A percentile compares a stretch with the other conserved stretches of the same genome.
These are phyloP conservation scores for Exophiala spinifera DNA, from an alignment of 2,329 filamentous ascomycete genomes.

Conservation along the genomic window DNA sequence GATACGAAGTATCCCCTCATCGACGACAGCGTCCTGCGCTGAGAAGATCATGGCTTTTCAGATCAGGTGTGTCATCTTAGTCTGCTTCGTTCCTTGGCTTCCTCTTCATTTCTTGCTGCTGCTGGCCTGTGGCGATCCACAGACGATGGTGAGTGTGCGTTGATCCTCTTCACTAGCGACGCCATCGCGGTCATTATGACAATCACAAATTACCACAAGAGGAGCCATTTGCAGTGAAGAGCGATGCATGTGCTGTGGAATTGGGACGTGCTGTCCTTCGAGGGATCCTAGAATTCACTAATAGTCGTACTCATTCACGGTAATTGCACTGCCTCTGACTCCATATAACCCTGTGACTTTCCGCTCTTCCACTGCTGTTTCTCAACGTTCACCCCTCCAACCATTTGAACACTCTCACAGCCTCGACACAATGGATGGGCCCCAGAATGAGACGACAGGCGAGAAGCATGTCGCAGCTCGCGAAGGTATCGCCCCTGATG, in stretches of 20 bases:
- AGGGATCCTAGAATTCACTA: not conserved
- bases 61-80: no score
- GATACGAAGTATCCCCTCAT: no score
- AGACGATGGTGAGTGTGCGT: not conserved
- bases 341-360: not conserved
- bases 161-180: not conserved
- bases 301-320: no score
- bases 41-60: no score
- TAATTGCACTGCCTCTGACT: not conserved
- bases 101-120: not conserved
- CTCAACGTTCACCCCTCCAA: not conserved
- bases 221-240: not conserved
- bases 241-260: not conserved
- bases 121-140: not conserved
- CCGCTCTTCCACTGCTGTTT: not conserved
- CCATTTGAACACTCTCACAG: not conserved
- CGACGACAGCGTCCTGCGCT: no score
- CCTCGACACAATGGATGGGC: conserved; percentile 6
- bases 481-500: conserved; percentile 4
- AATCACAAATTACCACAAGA: not conserved
- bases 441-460: not conserved
- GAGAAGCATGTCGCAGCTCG: conserved; percentile 9
- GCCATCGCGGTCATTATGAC: not conserved
- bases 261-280: not conserved
- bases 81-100: no score